A percentile compares a stretch with the other conserved stretches of the same genome.
Conservation (phyloP, 345 rosid species). For the Hevea brasiliensis region DNA sequence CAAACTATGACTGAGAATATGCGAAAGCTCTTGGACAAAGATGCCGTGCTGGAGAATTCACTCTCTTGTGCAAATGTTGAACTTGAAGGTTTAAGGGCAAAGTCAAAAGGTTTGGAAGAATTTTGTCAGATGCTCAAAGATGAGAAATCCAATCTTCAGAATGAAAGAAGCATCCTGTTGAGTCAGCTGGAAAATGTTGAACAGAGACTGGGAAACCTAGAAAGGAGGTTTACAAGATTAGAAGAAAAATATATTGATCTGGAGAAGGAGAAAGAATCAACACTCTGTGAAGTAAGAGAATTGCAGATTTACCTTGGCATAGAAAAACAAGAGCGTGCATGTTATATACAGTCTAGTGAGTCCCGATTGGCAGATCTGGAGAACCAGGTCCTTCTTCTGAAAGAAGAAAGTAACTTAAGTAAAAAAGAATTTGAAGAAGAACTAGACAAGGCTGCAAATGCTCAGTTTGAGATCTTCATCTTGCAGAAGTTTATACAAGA, state of each 20-base stretch:
- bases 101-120: constrained; percentile 31
- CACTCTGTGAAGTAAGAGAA: constrained; percentile 24
- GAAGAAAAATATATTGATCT: constrained; percentile 32
- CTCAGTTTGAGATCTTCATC: constrained; percentile 35
- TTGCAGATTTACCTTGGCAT: constrained; percentile 50
- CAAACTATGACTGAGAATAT: constrained; percentile 57
- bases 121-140: constrained; percentile 28
- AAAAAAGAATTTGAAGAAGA: constrained; percentile 77
- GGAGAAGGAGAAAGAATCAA: constrained; percentile 27
- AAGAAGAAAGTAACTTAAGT: constrained; percentile 53
- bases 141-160: constrained; percentile 26
- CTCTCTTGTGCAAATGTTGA: constrained; percentile 30
- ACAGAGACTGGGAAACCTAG: constrained; percentile 55
- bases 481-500: constrained; percentile 38
- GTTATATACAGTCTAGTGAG: constrained; percentile 56
- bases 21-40: constrained; percentile 32
- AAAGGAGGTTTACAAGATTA: constrained; percentile 58
- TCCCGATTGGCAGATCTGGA: constrained; percentile 68
- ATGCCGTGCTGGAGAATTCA: constrained; percentile 26
- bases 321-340: constrained; percentile 60
- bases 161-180: constrained; percentile 28
- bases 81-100: constrained; percentile 29
- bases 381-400: constrained; percentile 58
- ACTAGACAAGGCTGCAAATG: constrained; percentile 52
- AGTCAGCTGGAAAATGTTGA: constrained; percentile 34